Base-by-base conservation (phyloP, 495 filamentous ascomycete species). In the Annulohypoxylon stygium region DNA sequence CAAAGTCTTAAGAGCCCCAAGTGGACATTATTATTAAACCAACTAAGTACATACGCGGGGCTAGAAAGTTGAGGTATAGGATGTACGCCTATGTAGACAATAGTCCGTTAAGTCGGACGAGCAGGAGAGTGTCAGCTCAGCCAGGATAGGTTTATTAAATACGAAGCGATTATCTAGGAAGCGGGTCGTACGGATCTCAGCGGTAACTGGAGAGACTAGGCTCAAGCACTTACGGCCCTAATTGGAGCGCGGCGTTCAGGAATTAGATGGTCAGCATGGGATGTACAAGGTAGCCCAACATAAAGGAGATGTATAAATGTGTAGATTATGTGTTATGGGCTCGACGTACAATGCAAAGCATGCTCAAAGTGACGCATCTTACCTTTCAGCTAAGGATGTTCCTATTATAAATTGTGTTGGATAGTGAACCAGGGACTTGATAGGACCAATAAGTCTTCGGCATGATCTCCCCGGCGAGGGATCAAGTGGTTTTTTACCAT, bases 41-140 rank as follows among this genome's bases (percentile, higher is more conserved):
- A 95, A 71, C 81, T 96, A 69, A 89, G 92, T 76, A 86, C 87
- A 48, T 94, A 93, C 80, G 90, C 90, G 30, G 86, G 85, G 57
- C 83, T 93, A 67, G 90, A 88, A 64, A 84, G 79, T 53, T 85
- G 70, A 79, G 37, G 10, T 37, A n/a, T 25, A 16, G 20, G 48
- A 57, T 57, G 3, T 10, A 18, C 39, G 45, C 10, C 23, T 41
- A 36, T 34, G 50, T 45, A 54, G 41, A 47, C 18, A 18, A 20
- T 23, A n/a, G 9, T 61, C 33, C 30, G 25, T 8, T 26, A n/a
- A 62, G 18, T 30, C 47, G 36, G n/a, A 61, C 14, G 26, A 23
- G 39, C 18, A 47, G 57, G 36, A n/a, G 23, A 20, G 10, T 30
- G 33, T 43, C 16, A 30, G 45, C 18, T 69, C 18, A 30, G 23